Evolutionary conservation across 805 yeast species (phyloP).

Genomic region (Hanseniaspora pseudoguilliermondii): DNA sequence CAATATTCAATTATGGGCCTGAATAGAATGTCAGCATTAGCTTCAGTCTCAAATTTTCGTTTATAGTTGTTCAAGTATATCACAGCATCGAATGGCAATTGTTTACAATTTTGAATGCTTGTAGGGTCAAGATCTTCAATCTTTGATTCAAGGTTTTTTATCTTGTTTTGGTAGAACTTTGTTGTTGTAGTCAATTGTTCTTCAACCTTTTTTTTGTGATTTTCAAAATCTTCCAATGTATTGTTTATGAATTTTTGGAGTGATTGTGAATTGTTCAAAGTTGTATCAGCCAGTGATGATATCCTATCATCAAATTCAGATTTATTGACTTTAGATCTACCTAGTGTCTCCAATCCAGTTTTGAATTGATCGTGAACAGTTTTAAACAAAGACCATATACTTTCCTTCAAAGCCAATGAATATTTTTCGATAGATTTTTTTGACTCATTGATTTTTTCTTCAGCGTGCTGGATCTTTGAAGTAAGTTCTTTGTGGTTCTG

Average conservation of each 20-base stretch:
- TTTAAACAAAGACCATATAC: neutral
- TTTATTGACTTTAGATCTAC: neutral
- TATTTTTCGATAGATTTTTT: neutral
- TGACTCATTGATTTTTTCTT: neutral
- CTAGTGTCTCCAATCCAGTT: neutral
- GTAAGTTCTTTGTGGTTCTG: too few species aligned
- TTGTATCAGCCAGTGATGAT: neutral
- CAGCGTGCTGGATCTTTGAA: neutral
- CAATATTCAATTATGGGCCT: neutral
- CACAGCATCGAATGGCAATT: neutral
- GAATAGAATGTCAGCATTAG: neutral
- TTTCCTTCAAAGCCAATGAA: neutral
- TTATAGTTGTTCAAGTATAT: neutral
- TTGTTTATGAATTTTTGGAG: neutral
- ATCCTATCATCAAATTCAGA: neutral
- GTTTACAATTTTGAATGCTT: neutral
- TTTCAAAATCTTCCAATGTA: neutral
- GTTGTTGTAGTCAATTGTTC: neutral
- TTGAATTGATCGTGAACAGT: too few species aligned
- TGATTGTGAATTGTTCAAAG: neutral
- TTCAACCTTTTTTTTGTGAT: neutral
- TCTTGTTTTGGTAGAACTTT: neutral
- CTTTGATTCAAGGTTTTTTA: neutral
- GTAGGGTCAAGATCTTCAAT: neutral
- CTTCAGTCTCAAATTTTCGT: neutral